These are phyloP conservation scores for Chlorella vulgaris DNA, from an alignment of 139 green algal species.

Conservation along the genomic window DNA sequence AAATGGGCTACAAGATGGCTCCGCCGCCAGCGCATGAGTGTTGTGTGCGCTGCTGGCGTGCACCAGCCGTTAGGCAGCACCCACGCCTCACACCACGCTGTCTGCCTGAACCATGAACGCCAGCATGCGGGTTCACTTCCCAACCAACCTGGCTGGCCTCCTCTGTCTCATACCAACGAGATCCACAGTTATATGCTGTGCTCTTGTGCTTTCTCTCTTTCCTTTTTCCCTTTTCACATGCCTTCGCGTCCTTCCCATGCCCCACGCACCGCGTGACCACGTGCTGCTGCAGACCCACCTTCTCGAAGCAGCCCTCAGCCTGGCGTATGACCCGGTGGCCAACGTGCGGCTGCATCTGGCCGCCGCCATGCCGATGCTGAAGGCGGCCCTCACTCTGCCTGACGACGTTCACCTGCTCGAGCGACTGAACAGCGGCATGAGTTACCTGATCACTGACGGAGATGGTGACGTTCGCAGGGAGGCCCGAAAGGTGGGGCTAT, in stretches of 20 bases:
- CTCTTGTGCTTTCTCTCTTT: neutral
- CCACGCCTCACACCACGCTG: too few species aligned
- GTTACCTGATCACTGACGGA: constrained; percentile 74
- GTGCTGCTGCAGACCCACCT: constrained; percentile 51
- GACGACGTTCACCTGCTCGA: constrained; percentile 77
- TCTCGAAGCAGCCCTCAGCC: constrained; percentile 53
- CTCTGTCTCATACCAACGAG: too few species aligned
- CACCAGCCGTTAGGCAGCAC: too few species aligned
- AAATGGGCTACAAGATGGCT: too few species aligned
- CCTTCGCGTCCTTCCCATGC: too few species aligned
- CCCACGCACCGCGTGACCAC: neutral
- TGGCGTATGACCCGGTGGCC: constrained; percentile 70
- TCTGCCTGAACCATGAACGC: too few species aligned
- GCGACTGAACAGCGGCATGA: constrained; percentile 78
- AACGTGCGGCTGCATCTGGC: constrained; percentile 66
- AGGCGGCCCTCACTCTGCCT: constrained; percentile 64
- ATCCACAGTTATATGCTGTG: too few species aligned
- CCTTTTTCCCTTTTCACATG: neutral
- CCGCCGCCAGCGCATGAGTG: too few species aligned
- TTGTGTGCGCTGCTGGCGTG: too few species aligned
- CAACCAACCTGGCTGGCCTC: too few species aligned
- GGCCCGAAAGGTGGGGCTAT: constrained; percentile 46
- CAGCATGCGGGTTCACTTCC: too few species aligned
- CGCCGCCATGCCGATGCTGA: constrained; percentile 60
- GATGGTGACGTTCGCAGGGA: constrained; percentile 66